Evolutionary conservation across 2,329 filamentous ascomycete genomes (phyloP), one percentile per base, ranked within the genome.

Genomic region (Stemphylium vesicarium): DNA sequence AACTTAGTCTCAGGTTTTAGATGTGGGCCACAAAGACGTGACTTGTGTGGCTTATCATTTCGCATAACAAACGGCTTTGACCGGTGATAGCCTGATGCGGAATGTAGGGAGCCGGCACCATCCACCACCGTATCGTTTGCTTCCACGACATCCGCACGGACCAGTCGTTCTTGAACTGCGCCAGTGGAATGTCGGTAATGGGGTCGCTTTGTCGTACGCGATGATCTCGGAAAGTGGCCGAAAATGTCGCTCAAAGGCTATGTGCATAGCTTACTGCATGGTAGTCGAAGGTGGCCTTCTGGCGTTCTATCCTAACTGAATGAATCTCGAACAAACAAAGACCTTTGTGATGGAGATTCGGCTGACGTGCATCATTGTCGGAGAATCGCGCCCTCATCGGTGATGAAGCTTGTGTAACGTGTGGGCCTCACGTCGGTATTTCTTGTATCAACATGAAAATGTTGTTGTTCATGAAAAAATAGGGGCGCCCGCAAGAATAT

Each of bases 81-180:
- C 61, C 59, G 60, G 51, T 47, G 58, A 53, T 48, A 56, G 56
- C 58, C 60, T 48, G 51, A 68, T 64, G 12, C 8, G 56, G 65
- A 43, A 64, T 67, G 58, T 50, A 45, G 37, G 49, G 50, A 54
- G 52, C 33, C 44, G 56, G 58, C 37, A 48, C 48, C 48, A 46
- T 50, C 50, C 50, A 63, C 49, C 59, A 54, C 56, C 56, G 44
- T 60, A 53, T 53, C 48, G 65, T 70, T 68, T 68, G 65, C 62
- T 53, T 61, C 47, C 60, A 62, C 59, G 40, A 50, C 53, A 50
- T 57, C 53, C 33, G 72, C 72, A 75, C 71, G 61, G 71, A 52
- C 70, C 71, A 73, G 60, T 63, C 43, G 73, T 75, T 75, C 69
- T 53, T 66, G 61, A 52, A 39, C 53, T 66, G 60, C 64, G 64